Evolutionary conservation across 495 filamentous ascomycete genomes (phyloP), one percentile per base, ranked within the genome.

Genomic region (Mycothermus thermophilus): DNA sequence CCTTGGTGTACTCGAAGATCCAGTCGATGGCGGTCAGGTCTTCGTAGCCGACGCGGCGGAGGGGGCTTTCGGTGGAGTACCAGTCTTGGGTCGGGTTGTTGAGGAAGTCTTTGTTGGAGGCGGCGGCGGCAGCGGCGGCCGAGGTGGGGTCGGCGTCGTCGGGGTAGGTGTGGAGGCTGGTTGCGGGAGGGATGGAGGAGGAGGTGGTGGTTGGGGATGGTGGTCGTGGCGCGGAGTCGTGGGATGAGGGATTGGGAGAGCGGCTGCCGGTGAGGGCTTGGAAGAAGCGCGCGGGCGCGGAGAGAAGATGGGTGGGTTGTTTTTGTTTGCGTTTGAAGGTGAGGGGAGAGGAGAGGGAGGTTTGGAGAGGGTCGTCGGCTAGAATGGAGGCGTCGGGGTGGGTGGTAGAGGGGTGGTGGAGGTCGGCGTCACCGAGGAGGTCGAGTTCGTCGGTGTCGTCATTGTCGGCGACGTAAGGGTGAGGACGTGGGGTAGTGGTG

Each of bases 1-100:
- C 90, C 56, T 95, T 95, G 16, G 85, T 90, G 54, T 97, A 93
- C 57, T 97, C 90, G 51, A 93, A 96, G 46, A 95, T 96, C 90
- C 90, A 97, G 62, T 97, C 90, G 55, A 97, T 97, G 10, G 92
- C 90, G 10, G 92, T 95, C 49, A 95, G 68, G 61, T 97, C 82
- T 46, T 93, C 90, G 58, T 97, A 97, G 32, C 80, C 86, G 17
- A 95, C 86, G 47, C 90, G 75, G 32, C 87, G 71, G 2, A 90
- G 90, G 4, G 84, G 86, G 4, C 83, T 85, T 58, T 95, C 87
- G 26, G n/a, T n/a, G n/a, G 80, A 72, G 55, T 90, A 82, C 90
- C 88, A 95, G 54, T 93, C 11, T 25, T 25, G 83, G 15, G n/a
- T n/a, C n/a, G n/a, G n/a, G n/a, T n/a, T n/a, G 13, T 73, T 66